Conservation (phyloP, 306 rosid genomes). For the Vicia villosa region DNA sequence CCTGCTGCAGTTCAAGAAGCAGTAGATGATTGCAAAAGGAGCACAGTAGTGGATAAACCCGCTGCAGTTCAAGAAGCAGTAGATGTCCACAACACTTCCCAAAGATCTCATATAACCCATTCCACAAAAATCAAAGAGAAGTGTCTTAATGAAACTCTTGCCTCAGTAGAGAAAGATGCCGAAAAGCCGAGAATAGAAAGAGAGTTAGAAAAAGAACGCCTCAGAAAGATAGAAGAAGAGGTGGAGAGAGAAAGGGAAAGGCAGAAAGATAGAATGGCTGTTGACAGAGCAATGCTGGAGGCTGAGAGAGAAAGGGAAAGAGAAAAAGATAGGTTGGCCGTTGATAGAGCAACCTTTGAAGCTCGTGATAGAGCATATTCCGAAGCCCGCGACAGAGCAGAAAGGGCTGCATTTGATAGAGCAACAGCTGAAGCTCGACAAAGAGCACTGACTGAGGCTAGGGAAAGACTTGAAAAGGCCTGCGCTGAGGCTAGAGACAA, state of each 20-base stretch:
- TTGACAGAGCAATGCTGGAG: slow-evolving; percentile 73
- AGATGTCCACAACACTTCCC: slow-evolving; percentile 47
- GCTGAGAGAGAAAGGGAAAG: slow-evolving; percentile 93
- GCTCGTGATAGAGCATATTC: slow-evolving; percentile 63
- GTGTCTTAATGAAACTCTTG: slow-evolving; percentile 36
- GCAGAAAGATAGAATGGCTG: slow-evolving; percentile 91
- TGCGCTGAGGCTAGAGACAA: slow-evolving; percentile 94
- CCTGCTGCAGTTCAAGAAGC: slow-evolving; percentile 44
- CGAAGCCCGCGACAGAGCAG: slow-evolving; percentile 75
- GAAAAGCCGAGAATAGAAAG: slow-evolving; percentile 65
- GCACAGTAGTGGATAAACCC: slow-evolving; percentile 42
- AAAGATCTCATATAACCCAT: slow-evolving; percentile 45
- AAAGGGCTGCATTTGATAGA: slow-evolving; percentile 86
- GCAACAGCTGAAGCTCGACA: slow-evolving; percentile 87
- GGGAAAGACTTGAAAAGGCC: slow-evolving; percentile 93
- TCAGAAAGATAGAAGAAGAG: slow-evolving; percentile 80
- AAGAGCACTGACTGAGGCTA: slow-evolving; percentile 77
- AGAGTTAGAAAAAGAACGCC: slow-evolving; percentile 68
- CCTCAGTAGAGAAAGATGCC: slow-evolving; percentile 54
- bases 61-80: slow-evolving; percentile 43
- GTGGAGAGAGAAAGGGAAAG: slow-evolving; percentile 86
- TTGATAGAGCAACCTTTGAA: slow-evolving; percentile 74
- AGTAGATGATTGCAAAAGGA: slow-evolving; percentile 45
- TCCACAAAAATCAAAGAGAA: slow-evolving; percentile 55
- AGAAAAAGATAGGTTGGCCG: slow-evolving; percentile 88